These are phyloP conservation scores for Dendrobium chrysotoxum DNA, from an alignment of 106 monocot species.

Conservation along the genomic window DNA sequence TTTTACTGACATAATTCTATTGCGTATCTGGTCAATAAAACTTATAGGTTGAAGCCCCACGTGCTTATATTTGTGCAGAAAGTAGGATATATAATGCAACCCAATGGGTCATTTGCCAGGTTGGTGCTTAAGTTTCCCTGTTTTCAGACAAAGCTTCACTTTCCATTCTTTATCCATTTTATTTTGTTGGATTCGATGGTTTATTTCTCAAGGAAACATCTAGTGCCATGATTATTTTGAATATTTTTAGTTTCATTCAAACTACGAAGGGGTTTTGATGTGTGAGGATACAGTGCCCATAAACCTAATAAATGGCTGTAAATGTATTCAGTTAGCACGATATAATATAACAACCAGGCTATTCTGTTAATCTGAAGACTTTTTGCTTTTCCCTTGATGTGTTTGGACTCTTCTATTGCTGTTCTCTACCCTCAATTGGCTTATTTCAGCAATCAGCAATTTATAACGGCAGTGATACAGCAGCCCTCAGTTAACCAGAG, in stretches of 20 bases:
- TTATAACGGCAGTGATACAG: too few species aligned
- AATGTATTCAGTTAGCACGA: not conserved
- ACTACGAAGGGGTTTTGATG: not conserved
- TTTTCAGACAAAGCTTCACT: conserved; percentile 2
- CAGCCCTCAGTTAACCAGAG: too few species aligned
- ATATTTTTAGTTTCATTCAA: not conserved
- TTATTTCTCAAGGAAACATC: not conserved
- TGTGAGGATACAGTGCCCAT: not conserved
- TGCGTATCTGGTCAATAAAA: not conserved
- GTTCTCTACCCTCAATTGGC: too few species aligned
- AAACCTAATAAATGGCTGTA: not conserved
- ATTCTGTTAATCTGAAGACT: too few species aligned
- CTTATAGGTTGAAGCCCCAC: conserved; percentile 73
- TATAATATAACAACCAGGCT: not conserved
- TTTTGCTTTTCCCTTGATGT: too few species aligned
- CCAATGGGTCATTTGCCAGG: conserved; percentile 95
- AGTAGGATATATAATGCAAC: conserved; percentile 86
- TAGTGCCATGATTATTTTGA: not conserved
- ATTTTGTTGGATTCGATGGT: not conserved
- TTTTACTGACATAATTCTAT: not conserved
- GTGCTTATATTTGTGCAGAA: conserved; percentile 78
- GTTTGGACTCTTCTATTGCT: too few species aligned
- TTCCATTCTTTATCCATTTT: not conserved
- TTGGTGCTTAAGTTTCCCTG: conserved; percentile 13
- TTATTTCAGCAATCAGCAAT: too few species aligned